Evolutionary conservation across 2,329 filamentous ascomycete species (phyloP), one percentile per base, ranked within the genome.

Genomic region (Trichoderma sp.): DNA sequence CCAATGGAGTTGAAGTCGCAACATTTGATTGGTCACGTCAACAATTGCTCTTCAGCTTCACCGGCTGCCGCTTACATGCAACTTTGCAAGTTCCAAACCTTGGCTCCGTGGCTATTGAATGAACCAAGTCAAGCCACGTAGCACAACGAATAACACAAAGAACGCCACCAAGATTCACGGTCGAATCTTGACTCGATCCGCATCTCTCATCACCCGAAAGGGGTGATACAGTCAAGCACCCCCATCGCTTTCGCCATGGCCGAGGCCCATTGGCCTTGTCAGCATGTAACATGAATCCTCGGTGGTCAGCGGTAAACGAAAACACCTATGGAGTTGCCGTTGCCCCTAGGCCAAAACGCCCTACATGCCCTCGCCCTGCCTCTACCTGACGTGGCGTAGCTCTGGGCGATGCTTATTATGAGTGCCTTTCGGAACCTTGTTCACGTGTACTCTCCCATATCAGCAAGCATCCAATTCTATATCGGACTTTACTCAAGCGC

Each of bases 351-450:
- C 18, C 53, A 47, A 53, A 32, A 30, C 32, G 53, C 66, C 66
- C 66, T 70, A 36, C 64, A 58, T 67, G 15, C 6, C 6, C 9
- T 58, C 64, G 51, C 64, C 64, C 64, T 67, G 34, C 64, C 53
- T 67, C 21, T 58, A 18, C 66, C 66, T 70, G 66, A 70, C 66
- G 66, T 70, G 66, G 66, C 66, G 28, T 62, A 21, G 66, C 36
- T 36, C 39, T 36, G 30, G 56, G 39, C 39, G 39, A 26, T n/a
- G 32, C 21, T 62, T 70, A 30, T 70, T 21, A 24, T 11, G n/a
- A 30, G 30, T 26, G 28, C 28, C n/a, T 34, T 32, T 9, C 6
- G n/a, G 21, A 57, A 34, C 21, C 15, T 28, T 62, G 56, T 34
- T 34, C 18, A n/a, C 57, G 21, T 21, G 28, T 18, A 8, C 51